phyloP scores from a whole-genome alignment of 2,329 filamentous ascomycete species.

The Podosphaera leucotricha region DNA sequence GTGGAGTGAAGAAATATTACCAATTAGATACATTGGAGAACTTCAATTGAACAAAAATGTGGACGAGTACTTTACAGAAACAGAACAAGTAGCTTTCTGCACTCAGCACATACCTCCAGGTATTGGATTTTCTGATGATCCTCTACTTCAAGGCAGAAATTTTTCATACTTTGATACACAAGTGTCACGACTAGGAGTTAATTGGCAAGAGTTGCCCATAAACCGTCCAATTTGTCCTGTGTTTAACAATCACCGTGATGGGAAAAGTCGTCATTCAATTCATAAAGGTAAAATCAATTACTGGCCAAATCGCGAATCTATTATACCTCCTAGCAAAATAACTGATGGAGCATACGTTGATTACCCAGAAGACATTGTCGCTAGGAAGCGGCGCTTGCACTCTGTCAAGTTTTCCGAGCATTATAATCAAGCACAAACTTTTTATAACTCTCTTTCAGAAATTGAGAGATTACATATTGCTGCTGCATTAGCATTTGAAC shows the following conservation, averaged over 20 bases:
- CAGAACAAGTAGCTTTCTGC: conserved; percentile 65
- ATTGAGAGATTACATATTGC: conserved; percentile 41
- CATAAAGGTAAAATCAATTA: conserved; percentile 53
- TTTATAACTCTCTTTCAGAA: conserved; percentile 52
- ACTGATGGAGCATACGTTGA: conserved; percentile 47
- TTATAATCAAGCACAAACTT: conserved; percentile 54
- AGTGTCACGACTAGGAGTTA: conserved; percentile 43
- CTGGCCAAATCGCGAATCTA: conserved; percentile 50
- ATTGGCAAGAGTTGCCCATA: conserved; percentile 57
- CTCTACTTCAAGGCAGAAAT: conserved; percentile 50
- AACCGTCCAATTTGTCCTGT: conserved; percentile 53
- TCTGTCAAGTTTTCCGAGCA: conserved; percentile 60
- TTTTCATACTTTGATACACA: conserved; percentile 45
- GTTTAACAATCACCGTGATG: conserved; percentile 57
- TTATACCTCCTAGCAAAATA: conserved; percentile 34
- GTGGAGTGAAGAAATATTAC: conserved; percentile 59
- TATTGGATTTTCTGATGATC: conserved; percentile 55
- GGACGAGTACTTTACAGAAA: conserved; percentile 64
- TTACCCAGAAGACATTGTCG: conserved; percentile 37
- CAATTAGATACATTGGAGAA: conserved; percentile 56
- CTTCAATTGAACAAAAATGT: conserved; percentile 58
- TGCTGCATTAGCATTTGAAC: conserved; percentile 40
- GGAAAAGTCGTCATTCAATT: conserved; percentile 48
- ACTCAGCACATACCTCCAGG: conserved; percentile 60
- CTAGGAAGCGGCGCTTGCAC: conserved; percentile 45